Conservation (phyloP, 139 green algal genomes). For the Yamagishiella unicocca region DNA sequence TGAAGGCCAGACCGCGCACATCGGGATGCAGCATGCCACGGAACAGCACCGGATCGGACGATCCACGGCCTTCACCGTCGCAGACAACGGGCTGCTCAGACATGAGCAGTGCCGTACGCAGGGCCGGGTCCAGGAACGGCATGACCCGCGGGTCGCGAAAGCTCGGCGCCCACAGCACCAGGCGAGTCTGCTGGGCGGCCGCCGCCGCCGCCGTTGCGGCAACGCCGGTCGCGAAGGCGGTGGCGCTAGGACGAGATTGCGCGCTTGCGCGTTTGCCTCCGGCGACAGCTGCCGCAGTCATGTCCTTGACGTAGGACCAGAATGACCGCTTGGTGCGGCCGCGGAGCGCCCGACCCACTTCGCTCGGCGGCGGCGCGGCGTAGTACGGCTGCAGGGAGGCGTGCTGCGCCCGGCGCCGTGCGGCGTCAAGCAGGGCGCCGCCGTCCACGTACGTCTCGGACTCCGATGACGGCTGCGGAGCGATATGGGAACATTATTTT, state of each 20-base stretch:
- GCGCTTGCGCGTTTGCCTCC: neutral
- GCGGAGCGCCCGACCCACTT: neutral
- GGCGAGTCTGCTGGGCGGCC: neutral
- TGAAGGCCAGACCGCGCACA: conserved; percentile 28
- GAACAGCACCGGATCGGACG: neutral
- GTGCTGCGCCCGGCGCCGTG: neutral
- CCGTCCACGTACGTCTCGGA: too few relatives aligned
- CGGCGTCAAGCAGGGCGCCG: neutral
- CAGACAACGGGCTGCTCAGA: neutral
- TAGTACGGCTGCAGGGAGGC: conserved; percentile 29
- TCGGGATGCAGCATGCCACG: conserved; percentile 21
- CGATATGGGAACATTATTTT: too few relatives aligned
- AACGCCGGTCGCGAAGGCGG: too few relatives aligned
- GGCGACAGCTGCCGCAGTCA: neutral
- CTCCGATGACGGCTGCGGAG: too few relatives aligned
- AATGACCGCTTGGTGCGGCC: conserved; percentile 28
- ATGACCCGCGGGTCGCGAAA: conserved; percentile 29
- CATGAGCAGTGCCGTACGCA: conserved; percentile 1
- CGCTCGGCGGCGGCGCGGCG: neutral
- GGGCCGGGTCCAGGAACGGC: conserved; percentile 4
- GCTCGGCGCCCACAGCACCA: conserved; percentile 36
- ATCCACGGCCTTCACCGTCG: neutral
- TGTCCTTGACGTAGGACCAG: conserved; percentile 13
- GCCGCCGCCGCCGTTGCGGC: neutral
- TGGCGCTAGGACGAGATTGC: too few relatives aligned